phyloP scores from a whole-genome alignment of 2,329 filamentous ascomycete species.

The Thielaviopsis euricoi region DNA sequence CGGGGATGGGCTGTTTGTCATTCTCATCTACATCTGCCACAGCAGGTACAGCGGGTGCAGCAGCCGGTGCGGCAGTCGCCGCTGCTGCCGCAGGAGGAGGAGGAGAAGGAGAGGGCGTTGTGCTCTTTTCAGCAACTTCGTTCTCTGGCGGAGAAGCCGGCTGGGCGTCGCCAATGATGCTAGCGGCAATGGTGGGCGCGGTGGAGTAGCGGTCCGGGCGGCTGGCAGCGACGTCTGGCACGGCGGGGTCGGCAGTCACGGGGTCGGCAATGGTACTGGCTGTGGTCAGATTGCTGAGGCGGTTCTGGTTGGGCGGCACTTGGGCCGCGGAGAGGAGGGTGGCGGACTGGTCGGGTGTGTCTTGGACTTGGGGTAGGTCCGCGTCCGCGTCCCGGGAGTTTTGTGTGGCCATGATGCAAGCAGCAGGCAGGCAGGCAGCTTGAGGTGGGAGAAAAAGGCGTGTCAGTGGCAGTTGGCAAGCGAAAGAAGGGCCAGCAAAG shows the following conservation, averaged over 20 bases:
- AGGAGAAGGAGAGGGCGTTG: no score
- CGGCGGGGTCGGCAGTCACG: no score
- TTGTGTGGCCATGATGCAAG: no score
- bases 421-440: no score
- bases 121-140: neutral
- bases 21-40: neutral
- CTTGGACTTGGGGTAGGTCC: no score
- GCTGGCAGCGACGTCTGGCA: neutral
- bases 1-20: neutral
- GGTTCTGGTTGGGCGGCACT: neutral
- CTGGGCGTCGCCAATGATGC: neutral
- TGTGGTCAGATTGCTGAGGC: neutral
- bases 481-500: neutral
- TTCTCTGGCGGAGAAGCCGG: neutral
- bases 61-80: no score
- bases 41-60: no score
- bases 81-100: no score
- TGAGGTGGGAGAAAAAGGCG: no score
- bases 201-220: neutral
- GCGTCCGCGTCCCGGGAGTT: no score
- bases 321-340: neutral
- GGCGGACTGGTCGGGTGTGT: no score
- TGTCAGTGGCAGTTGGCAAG: neutral
- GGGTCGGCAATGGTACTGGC: neutral
- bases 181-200: neutral